Conservation (phyloP, 208 protist genomes). For the Trypanosoma platydactyli region DNA sequence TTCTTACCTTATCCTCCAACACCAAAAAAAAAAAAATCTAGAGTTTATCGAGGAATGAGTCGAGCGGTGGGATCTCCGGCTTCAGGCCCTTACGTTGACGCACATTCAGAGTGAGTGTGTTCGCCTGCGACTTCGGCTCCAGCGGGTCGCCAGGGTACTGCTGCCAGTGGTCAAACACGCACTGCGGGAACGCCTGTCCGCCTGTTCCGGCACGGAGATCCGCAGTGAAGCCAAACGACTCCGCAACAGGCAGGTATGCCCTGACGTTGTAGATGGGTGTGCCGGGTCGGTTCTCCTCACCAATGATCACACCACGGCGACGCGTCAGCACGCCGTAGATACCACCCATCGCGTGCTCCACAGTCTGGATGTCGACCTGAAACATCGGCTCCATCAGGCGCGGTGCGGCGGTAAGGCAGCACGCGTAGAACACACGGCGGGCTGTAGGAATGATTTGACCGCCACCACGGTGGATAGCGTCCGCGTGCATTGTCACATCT, state of each 20-base stretch:
- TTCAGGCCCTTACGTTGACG: conserved; percentile 98
- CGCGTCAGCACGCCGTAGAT: conserved; percentile 96
- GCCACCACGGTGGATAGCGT: conserved; percentile 98
- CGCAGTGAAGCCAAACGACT: conserved; percentile 98
- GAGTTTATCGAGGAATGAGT: conserved; percentile 95
- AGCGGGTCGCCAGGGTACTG: conserved; percentile 89
- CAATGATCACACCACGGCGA: conserved; percentile 96
- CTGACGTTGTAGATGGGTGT: conserved; percentile 97
- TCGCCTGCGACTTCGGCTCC: conserved; percentile 55
- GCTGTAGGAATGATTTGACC: conserved; percentile 98
- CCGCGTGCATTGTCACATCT: conserved; percentile 98
- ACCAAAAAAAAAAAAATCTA: conserved; percentile 47
- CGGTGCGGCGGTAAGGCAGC: conserved; percentile 91
- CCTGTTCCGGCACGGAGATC: conserved; percentile 95
- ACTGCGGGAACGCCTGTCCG: conserved; percentile 96
- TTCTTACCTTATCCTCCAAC: neutral
- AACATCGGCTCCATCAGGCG: conserved; percentile 98
- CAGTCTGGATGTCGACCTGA: conserved; percentile 96
- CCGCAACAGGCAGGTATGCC: conserved; percentile 98
- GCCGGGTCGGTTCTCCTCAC: conserved; percentile 94
- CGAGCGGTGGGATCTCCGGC: conserved; percentile 90
- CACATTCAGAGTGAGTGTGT: conserved; percentile 76
- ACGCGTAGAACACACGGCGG: conserved; percentile 94
- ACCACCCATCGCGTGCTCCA: conserved; percentile 94
- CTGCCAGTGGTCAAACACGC: conserved; percentile 99